Evolutionary conservation across 257 asterid genomes (phyloP).

Genomic region (Solanum habrochaites): DNA sequence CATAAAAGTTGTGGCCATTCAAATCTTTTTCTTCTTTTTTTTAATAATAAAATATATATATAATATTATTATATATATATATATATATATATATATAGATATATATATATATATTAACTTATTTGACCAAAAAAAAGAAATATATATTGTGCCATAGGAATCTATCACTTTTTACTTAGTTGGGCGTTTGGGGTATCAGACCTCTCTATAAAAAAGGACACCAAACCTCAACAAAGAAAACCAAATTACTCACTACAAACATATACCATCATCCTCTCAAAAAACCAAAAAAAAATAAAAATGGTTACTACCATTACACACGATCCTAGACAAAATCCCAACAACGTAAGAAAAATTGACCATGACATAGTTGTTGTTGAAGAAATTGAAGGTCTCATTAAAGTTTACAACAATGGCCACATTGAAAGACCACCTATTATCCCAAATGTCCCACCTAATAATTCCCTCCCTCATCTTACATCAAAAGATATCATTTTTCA

Average conservation of each 20-base stretch:
- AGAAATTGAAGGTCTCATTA: constrained; percentile 1
- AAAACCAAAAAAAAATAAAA: not conserved
- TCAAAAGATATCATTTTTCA: not conserved
- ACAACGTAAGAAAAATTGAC: not conserved
- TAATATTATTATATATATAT: too few relatives aligned
- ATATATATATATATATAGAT: too few relatives aligned
- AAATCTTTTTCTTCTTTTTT: too few relatives aligned
- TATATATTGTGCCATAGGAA: not conserved
- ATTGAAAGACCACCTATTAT: not conserved
- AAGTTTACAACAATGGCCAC: not conserved
- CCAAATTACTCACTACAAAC: not conserved
- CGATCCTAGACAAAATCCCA: not conserved
- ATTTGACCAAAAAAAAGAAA: not conserved
- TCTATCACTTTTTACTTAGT: not conserved
- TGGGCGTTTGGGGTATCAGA: not conserved
- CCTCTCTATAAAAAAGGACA: not conserved
- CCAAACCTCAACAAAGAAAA: not conserved
- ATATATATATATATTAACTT: too few relatives aligned
- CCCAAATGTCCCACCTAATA: not conserved
- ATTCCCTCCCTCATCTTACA: not conserved
- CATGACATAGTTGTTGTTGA: not conserved
- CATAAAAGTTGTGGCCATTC: too few relatives aligned
- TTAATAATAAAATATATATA: too few relatives aligned
- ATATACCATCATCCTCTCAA: not conserved
- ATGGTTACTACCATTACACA: not conserved